A percentile compares a stretch with the other conserved stretches of the same genome.
Conservation (phyloP, 805 yeast genomes). For the Metschnikowia colocasiae region DNA sequence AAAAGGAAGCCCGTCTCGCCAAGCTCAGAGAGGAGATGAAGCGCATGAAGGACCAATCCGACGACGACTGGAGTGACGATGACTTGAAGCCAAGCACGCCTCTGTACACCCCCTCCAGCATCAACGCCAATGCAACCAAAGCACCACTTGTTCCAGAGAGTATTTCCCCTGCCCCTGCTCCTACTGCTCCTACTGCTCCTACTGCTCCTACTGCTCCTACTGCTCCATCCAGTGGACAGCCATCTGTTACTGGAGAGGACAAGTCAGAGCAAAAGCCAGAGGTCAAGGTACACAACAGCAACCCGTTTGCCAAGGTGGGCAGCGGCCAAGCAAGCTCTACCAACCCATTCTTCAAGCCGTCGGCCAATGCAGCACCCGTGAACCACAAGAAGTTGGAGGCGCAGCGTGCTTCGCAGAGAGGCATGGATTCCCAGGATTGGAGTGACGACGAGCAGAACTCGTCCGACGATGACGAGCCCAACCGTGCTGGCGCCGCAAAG, state of each 20-base stretch:
- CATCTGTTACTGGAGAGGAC: too few species aligned
- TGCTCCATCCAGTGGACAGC: neutral
- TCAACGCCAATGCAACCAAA: neutral
- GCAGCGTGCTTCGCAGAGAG: slow-evolving; percentile 71
- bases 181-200: too few species aligned
- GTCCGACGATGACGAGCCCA: slow-evolving; percentile 48
- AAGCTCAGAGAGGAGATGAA: slow-evolving; percentile 58
- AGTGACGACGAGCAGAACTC: slow-evolving; percentile 43
- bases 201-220: neutral
- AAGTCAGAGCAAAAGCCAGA: neutral
- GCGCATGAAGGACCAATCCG: slow-evolving; percentile 22
- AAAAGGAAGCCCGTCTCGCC: slow-evolving; percentile 58
- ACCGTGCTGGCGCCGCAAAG: slow-evolving; percentile 53
- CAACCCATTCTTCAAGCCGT: slow-evolving; percentile 61
- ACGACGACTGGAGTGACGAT: slow-evolving; percentile 29
- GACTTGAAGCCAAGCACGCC: slow-evolving; percentile 22
- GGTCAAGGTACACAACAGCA: slow-evolving; percentile 25
- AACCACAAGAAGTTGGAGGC: slow-evolving; percentile 62
- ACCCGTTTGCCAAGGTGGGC: slow-evolving; percentile 46
- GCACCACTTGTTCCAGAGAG: too few species aligned
- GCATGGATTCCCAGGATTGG: slow-evolving; percentile 43
- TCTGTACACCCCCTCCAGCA: slow-evolving; percentile 13
- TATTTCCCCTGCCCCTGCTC: too few species aligned
- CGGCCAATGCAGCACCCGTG: slow-evolving; percentile 27
- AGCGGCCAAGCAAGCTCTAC: slow-evolving; percentile 21